phyloP scores from a whole-genome alignment of 805 yeast species.

The Cyberlindnera nakhonratchasimensis region DNA sequence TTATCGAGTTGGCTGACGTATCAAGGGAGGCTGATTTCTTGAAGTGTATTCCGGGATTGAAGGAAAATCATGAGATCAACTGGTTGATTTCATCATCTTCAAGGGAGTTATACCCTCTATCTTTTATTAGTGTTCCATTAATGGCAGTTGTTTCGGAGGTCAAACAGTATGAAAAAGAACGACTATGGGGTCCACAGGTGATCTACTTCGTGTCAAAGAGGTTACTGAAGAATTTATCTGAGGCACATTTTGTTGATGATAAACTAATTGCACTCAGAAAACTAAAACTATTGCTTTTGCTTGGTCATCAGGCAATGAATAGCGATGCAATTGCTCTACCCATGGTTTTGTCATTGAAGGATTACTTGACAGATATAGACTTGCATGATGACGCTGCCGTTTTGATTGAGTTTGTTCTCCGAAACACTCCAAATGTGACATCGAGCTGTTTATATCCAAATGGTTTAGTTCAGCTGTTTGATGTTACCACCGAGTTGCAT shows the following conservation, averaged over 20 bases:
- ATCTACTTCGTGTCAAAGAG: constrained; percentile 39
- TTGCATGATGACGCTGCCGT: constrained; percentile 29
- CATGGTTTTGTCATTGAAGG: constrained; percentile 11
- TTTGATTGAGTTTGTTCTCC: constrained; percentile 26
- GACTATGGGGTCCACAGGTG: constrained; percentile 35
- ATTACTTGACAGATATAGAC: constrained; percentile 18
- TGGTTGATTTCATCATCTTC: constrained; percentile 9
- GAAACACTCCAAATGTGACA: not conserved
- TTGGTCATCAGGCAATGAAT: constrained; percentile 24
- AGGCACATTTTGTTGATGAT: constrained; percentile 26
- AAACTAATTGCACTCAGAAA: constrained; percentile 31
- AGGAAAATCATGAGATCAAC: not conserved
- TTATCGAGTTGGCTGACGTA: constrained; percentile 40
- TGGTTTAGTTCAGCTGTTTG: constrained; percentile 25
- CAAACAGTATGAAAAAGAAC: constrained; percentile 3
- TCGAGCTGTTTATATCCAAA: constrained; percentile 8
- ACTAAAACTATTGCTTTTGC: constrained; percentile 35
- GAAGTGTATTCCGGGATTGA: constrained; percentile 15
- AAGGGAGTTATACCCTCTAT: constrained; percentile 6
- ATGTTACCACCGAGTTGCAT: constrained; percentile 9
- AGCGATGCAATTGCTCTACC: constrained; percentile 23
- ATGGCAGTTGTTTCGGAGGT: constrained; percentile 20
- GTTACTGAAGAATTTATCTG: constrained; percentile 27
- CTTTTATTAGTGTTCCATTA: constrained; percentile 11
- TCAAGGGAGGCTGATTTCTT: constrained; percentile 28